Conservation (phyloP, 2,329 filamentous ascomycete genomes). For the Ophiobolus disseminans region DNA sequence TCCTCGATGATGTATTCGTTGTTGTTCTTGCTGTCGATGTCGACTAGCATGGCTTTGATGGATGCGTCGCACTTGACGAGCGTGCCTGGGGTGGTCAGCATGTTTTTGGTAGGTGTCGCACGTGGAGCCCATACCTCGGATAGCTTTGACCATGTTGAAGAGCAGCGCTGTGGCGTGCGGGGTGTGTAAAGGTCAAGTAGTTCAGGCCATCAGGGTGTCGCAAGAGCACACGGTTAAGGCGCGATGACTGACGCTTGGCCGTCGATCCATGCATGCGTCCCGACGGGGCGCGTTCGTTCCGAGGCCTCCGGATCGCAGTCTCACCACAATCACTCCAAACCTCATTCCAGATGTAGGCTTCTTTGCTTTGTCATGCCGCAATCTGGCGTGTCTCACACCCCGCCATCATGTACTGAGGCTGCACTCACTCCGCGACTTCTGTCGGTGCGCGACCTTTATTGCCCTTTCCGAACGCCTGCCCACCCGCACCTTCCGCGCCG, state of each 20-base stretch:
- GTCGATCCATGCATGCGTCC: neutral
- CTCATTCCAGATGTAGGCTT: neutral
- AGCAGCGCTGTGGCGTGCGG: slow-evolving; percentile 8
- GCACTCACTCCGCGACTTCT: no score
- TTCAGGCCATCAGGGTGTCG: slow-evolving; percentile 37
- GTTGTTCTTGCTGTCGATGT: slow-evolving; percentile 70
- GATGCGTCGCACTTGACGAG: slow-evolving; percentile 85
- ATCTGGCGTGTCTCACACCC: neutral
- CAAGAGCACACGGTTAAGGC: neutral
- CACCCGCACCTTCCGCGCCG: no score
- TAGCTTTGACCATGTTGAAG: slow-evolving; percentile 63
- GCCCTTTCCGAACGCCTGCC: no score
- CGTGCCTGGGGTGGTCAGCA: slow-evolving; percentile 59
- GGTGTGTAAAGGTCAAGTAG: slow-evolving; percentile 10
- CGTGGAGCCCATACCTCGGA: slow-evolving; percentile 57
- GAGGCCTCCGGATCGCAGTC: slow-evolving; percentile 3
- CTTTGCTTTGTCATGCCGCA: neutral
- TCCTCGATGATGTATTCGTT: slow-evolving; percentile 82
- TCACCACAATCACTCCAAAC: neutral
- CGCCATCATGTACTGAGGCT: slow-evolving; percentile 1
- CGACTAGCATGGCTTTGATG: slow-evolving; percentile 84
- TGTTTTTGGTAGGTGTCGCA: neutral
- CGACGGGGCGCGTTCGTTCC: slow-evolving; percentile 8
- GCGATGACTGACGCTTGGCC: slow-evolving; percentile 23
- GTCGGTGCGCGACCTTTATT: no score